A percentile compares a stretch with the other conserved stretches of the same genome.
Evolutionary conservation across 257 asterid genomes (phyloP).

Genomic region (Solanum ossicruentum): DNA sequence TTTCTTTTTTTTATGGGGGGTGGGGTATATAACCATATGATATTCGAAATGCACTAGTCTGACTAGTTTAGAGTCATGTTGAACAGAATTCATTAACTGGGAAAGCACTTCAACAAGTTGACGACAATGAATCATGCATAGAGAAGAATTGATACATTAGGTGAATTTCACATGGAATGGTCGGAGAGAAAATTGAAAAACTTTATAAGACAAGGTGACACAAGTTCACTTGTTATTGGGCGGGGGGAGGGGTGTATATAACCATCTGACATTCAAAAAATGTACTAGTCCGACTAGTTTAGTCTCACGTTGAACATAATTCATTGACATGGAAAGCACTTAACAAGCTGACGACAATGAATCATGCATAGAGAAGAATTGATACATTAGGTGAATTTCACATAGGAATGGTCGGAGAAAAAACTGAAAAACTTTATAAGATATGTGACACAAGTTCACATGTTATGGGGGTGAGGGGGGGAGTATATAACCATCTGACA

Average conservation of each 20-base stretch:
- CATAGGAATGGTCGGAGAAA: neutral
- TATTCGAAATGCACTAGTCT: neutral
- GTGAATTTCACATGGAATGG: neutral
- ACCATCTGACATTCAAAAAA: too few species aligned
- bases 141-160: neutral
- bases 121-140: neutral
- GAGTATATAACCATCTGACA: too few species aligned
- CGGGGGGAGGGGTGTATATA: too few species aligned
- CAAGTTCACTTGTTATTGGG: neutral
- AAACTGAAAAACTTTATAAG: neutral
- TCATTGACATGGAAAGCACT: too few species aligned
- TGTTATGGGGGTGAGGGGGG: neutral
- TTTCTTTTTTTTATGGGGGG: neutral
- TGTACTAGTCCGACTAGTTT: too few species aligned
- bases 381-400: neutral
- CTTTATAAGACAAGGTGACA: neutral
- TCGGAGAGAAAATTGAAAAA: neutral
- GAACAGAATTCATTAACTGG: neutral
- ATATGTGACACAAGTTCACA: neutral
- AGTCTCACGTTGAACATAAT: too few species aligned
- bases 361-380: too few species aligned
- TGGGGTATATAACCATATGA: neutral
- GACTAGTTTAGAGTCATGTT: neutral
- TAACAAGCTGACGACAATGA: too few species aligned
- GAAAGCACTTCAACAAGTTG: neutral